Percentiles rank a stretch among this genome's conserved stretches.
Conservation (phyloP, 495 filamentous ascomycete species). For the Podospora appendiculata region DNA sequence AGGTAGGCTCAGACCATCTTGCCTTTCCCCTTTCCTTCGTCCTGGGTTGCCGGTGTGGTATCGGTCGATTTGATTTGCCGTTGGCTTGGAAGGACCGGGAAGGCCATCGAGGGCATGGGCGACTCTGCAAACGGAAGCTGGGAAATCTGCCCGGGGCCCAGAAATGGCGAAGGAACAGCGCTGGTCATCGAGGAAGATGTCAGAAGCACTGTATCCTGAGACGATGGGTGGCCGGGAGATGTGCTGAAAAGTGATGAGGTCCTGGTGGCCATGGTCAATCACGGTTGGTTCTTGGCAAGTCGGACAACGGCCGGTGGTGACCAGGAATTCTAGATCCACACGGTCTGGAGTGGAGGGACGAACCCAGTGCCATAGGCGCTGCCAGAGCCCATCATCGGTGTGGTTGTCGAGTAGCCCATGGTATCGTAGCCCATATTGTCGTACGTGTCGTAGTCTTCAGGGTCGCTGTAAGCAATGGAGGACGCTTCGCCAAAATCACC, state of each 20-base stretch:
- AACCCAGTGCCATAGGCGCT: constrained; percentile 47
- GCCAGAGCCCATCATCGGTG: constrained; percentile 31
- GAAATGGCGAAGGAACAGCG: constrained; percentile 29
- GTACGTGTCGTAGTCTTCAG: constrained; percentile 38
- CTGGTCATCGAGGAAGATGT: constrained; percentile 12
- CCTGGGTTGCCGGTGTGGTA: constrained; percentile 15
- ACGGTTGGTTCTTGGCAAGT: constrained; percentile 28
- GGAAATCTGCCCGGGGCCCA: constrained; percentile 25
- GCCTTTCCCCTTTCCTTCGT: constrained; percentile 19
- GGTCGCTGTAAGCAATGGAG: constrained; percentile 46
- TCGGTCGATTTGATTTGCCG: constrained; percentile 20
- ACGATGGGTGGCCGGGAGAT: constrained; percentile 25
- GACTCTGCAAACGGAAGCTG: constrained; percentile 30
- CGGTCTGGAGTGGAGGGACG: constrained; percentile 46
- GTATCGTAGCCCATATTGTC: constrained; percentile 8
- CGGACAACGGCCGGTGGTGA: constrained; percentile 25
- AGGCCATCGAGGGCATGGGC: constrained; percentile 17
- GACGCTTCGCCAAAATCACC: constrained; percentile 43
- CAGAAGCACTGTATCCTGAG: constrained; percentile 20
- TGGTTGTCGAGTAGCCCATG: constrained; percentile 25
- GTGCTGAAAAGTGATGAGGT: constrained; percentile 28
- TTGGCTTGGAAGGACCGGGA: constrained; percentile 19
- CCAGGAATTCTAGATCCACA: constrained; percentile 39
- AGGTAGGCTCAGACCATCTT: constrained; percentile 9
- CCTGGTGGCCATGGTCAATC: constrained; percentile 44